Evolutionary conservation across 164 flowering plant species (phyloP).

Genomic region (Annona squamosa): DNA sequence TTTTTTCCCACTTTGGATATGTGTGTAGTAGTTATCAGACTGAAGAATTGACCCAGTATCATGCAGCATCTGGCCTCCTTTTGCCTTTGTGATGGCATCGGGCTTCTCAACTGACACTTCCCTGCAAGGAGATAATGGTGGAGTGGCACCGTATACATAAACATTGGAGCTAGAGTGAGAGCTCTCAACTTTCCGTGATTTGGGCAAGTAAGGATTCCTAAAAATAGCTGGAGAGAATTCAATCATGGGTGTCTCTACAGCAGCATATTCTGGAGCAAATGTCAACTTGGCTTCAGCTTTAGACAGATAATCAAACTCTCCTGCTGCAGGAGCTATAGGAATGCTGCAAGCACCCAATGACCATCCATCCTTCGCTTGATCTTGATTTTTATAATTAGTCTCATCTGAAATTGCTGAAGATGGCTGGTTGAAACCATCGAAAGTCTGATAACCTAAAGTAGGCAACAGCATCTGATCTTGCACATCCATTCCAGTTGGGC

Average conservation of each 20-base stretch:
- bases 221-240: slow-evolving; percentile 57
- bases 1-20: slow-evolving; percentile 41
- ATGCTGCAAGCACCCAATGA: slow-evolving; percentile 35
- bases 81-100: slow-evolving; percentile 26
- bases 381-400: slow-evolving; percentile 42
- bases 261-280: slow-evolving; percentile 92
- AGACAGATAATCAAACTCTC: slow-evolving; percentile 70
- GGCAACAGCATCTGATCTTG: slow-evolving; percentile 74
- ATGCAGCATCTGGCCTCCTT: slow-evolving; percentile 24
- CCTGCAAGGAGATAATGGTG: slow-evolving; percentile 56
- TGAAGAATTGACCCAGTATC: slow-evolving; percentile 27
- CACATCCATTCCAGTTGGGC: slow-evolving; percentile 59
- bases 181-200: slow-evolving; percentile 49
- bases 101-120: slow-evolving; percentile 50
- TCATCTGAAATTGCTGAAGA: slow-evolving; percentile 47
- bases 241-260: slow-evolving; percentile 61
- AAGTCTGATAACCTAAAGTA: slow-evolving; percentile 39
- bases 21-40: slow-evolving; percentile 53
- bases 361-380: slow-evolving; percentile 26
- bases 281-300: slow-evolving; percentile 91
- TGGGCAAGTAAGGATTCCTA: slow-evolving; percentile 73
- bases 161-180: slow-evolving; percentile 51
- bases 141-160: slow-evolving; percentile 69
- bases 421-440: slow-evolving; percentile 58
- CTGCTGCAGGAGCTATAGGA: slow-evolving; percentile 31